Base-by-base conservation (phyloP, 2,329 filamentous ascomycete genomes). In the Pseudopyricularia javanii region DNA sequence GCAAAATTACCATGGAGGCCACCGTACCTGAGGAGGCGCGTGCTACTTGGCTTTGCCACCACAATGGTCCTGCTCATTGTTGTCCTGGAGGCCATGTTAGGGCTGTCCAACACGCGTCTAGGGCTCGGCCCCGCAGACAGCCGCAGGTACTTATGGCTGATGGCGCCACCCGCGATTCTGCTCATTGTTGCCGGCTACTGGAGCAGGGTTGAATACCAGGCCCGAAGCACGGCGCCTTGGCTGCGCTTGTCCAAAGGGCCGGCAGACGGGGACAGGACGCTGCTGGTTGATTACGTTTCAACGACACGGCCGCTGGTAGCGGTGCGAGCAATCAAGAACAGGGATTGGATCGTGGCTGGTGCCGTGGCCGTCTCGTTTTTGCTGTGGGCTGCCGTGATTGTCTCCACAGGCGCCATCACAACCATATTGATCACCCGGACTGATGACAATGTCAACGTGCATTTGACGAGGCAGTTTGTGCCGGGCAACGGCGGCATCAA, bases 171-270 rank as follows among this genome's bases (percentile, higher is more conserved):
- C 0, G 60, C 65, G 9, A 53, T 70, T 12, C 58, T 70, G 47
- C 62, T 62, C 4, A 50, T 67, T 0, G 55, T 67, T 15, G 63
- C 66, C 4, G 63, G 61, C 12, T 34, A 64, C 8, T 71, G 69
- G 67, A 57, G 56, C 9, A 61, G 68, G 15, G 67, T 68, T 9
- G 69, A 71, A 49, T 68, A 66, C 52, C 69, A 71, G 54, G 60
- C 66, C n/a, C 66, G 66, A 40, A 56, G 60, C 9, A 58, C 61
- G 1, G 68, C 69, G 33, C 69, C 69, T 1, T 72, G 69, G 69
- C 55, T 64, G 3, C 64, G 64, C 2, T 58, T 71, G 56, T 57
- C 62, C 6, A 60, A 61, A 17, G 62, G 57, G 2, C 59, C 66
- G 9, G 56, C 58, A 6, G 56, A 60, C 26, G 61, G 62, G 12